These are phyloP conservation scores for Pyrenophora seminiperda DNA, from an alignment of 2,329 filamentous ascomycete genomes.

Conservation along the genomic window DNA sequence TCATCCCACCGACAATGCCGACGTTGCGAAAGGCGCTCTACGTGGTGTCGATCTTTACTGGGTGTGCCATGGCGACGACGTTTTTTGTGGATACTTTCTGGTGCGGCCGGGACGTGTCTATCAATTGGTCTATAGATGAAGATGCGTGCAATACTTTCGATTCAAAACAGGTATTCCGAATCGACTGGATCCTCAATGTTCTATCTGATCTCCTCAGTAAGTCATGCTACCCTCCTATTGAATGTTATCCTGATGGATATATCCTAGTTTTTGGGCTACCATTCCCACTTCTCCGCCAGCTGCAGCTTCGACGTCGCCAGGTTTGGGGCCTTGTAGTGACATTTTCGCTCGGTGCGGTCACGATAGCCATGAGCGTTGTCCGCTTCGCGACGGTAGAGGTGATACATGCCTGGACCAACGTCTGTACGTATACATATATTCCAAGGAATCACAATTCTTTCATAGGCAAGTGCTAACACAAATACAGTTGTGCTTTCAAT, in stretches of 20 bases:
- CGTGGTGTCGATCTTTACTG: slow-evolving; percentile 14
- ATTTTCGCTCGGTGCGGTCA: slow-evolving; percentile 30
- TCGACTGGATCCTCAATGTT: slow-evolving; percentile 23
- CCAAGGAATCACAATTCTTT: no score
- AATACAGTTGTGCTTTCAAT: slow-evolving; percentile 29
- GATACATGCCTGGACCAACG: slow-evolving; percentile 31
- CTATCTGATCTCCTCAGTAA: slow-evolving; percentile 20
- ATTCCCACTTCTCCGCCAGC: slow-evolving; percentile 27
- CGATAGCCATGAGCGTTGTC: slow-evolving; percentile 29
- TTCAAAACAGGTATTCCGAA: slow-evolving; percentile 27
- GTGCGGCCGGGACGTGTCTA: slow-evolving; percentile 23
- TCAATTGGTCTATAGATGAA: slow-evolving; percentile 28
- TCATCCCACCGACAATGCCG: slow-evolving; percentile 26
- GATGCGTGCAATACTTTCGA: slow-evolving; percentile 24
- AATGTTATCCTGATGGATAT: neutral
- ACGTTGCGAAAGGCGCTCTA: slow-evolving; percentile 21
- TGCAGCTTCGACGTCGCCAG: slow-evolving; percentile 28
- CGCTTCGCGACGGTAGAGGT: slow-evolving; percentile 30
- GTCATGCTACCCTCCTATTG: neutral
- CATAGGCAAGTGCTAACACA: slow-evolving; percentile 3
- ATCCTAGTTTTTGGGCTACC: slow-evolving; percentile 27
- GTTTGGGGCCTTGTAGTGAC: slow-evolving; percentile 30
- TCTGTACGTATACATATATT: slow-evolving; percentile 26
- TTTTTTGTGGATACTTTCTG: slow-evolving; percentile 27
- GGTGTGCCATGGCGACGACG: slow-evolving; percentile 19